Conservation (phyloP, 139 green algal species). For the Chlorella ohadii region DNA sequence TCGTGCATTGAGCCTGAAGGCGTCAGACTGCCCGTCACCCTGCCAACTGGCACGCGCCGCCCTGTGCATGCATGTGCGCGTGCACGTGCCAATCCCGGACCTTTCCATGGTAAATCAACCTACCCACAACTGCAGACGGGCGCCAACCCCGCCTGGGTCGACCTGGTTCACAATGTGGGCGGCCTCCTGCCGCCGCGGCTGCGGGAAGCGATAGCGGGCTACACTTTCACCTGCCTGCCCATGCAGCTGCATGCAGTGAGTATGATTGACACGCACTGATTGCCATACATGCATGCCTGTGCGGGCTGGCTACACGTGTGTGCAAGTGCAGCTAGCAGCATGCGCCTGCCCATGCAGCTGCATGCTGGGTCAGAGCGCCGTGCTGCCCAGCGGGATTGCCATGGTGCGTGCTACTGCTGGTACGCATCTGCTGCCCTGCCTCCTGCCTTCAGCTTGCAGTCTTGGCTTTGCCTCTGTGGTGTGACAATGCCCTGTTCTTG, state of each 20-base stretch:
- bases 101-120: background rate
- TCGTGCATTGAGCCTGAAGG: too few species aligned
- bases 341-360: background rate
- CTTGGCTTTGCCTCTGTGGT: too few species aligned
- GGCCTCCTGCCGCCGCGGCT: conserved; percentile 24
- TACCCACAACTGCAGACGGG: background rate
- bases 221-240: conserved; percentile 39
- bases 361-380: background rate
- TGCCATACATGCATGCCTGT: background rate
- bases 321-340: too few species aligned
- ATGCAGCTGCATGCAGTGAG: conserved; percentile 70
- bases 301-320: background rate
- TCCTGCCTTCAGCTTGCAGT: too few species aligned
- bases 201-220: background rate
- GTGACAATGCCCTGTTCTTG: too few species aligned
- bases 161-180: conserved; percentile 15
- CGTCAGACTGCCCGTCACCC: too few species aligned
- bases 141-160: conserved; percentile 37
- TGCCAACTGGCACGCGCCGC: too few species aligned
- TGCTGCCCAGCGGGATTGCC: background rate
- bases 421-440: too few species aligned
- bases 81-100: too few species aligned
- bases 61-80: too few species aligned
- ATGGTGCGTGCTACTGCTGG: background rate
- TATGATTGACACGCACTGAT: too few species aligned